Evolutionary conservation across 106 monocot genomes (phyloP), one percentile per base, ranked within the genome.

Genomic region (Triglochin maritima): DNA sequence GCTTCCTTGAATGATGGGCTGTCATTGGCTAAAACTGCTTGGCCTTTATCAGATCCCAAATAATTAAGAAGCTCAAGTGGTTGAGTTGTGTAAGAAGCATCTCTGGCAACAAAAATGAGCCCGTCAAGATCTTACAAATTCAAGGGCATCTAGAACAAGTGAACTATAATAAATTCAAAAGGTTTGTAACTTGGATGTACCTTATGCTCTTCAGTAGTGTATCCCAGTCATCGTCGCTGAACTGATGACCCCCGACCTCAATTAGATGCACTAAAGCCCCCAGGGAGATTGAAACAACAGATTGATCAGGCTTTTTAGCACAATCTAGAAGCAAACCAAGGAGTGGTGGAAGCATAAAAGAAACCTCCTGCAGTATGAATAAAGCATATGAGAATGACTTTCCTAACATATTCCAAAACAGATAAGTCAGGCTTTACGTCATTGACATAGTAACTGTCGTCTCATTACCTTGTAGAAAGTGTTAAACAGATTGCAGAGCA

Each of bases 401-500:
- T 8, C 60, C 14, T 29, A 12, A 55, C 44, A 57, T 44, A 29
- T 57, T 4, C 46, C 50, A 78, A 66, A 46, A 49, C 50, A 11
- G 44, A 29, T 29, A 29, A 29, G 29, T 29, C 29, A 29, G 29
- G 29, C 29, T 29, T 29, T 29, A 29, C 29, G 29, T 29, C 29
- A 29, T 29, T 29, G 29, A 29, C 29, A 29, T 29, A n/a, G n/a
- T n/a, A n/a, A n/a, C n/a, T n/a, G 29, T 29, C 29, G 29, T 29
- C 29, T 66, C 7, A 43, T 17, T 69, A 94, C 94, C 84, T 91
- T 90, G 69, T 96, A 96, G 72, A 96, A 96, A 60, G 85, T 84
- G 80, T 96, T 96, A 62, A 96, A 96, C 46, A 96, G 85, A 71
- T 96, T 96, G 85, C 96, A 96, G 11, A 96, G 72, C 65, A 96